These are phyloP conservation scores for Ilyonectria robusta DNA, from an alignment of 2,329 filamentous ascomycete species.

Conservation along the genomic window DNA sequence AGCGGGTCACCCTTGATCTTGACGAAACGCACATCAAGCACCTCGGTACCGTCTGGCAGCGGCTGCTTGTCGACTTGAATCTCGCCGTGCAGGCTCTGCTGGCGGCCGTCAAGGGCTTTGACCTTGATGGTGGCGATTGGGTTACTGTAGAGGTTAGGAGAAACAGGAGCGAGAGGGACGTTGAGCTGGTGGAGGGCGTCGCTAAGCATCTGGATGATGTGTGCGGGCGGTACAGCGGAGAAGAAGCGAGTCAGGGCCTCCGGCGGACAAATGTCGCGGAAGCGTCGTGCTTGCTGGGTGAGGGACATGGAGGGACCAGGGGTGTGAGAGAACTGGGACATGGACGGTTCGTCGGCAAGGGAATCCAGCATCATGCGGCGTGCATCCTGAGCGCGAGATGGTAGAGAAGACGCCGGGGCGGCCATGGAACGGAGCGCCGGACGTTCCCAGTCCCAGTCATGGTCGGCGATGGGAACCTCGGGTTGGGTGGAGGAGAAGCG, in stretches of 20 bases:
- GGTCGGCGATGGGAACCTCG: conserved; percentile 80
- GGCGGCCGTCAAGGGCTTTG: conserved; percentile 79
- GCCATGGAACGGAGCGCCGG: conserved; percentile 71
- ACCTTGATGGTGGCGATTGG: conserved; percentile 78
- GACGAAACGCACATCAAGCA: conserved; percentile 90
- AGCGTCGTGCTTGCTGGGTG: conserved; percentile 90
- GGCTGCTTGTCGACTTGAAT: conserved; percentile 78
- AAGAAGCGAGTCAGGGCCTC: conserved; percentile 94
- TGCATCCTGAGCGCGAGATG: conserved; percentile 51
- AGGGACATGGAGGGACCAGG: conserved; percentile 85
- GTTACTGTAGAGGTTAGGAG: conserved; percentile 65
- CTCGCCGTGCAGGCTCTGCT: conserved; percentile 81
- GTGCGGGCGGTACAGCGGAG: conserved; percentile 80
- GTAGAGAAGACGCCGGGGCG: conserved; percentile 54
- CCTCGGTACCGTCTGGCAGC: conserved; percentile 69
- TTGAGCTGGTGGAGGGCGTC: conserved; percentile 89
- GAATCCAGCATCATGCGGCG: conserved; percentile 68
- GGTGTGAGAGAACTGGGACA: conserved; percentile 85
- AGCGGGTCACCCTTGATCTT: conserved; percentile 97
- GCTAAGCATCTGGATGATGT: conserved; percentile 84
- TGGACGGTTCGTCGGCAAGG: conserved; percentile 88
- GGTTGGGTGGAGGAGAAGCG: conserved; percentile 87
- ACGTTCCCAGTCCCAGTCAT: conserved; percentile 89
- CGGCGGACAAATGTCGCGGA: conserved; percentile 91
- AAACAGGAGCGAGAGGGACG: conserved; percentile 75